phyloP scores from a whole-genome alignment of 129 eudicot species.

The Chrysanthemum makinoi region DNA sequence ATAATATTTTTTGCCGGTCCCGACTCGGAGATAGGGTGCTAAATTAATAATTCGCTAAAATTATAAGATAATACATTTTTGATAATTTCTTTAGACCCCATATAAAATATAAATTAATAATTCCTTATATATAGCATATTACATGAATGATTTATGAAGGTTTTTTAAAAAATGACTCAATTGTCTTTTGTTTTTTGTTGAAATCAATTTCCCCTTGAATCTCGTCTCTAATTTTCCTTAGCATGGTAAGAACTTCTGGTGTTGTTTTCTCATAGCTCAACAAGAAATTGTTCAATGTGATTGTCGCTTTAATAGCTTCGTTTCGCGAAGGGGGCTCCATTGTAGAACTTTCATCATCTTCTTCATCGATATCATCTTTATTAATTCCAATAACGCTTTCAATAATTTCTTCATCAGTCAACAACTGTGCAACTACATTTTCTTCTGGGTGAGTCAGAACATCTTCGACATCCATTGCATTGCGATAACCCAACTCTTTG shows the following conservation, averaged over 20 bases:
- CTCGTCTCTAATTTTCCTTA: slow-evolving; percentile 37
- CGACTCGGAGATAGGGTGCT: slow-evolving; percentile 16
- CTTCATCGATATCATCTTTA: slow-evolving; percentile 35
- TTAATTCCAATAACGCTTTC: slow-evolving; percentile 30
- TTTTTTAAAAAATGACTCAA: slow-evolving; percentile 6
- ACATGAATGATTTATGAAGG: slow-evolving; percentile 10
- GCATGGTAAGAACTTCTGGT: slow-evolving; percentile 34
- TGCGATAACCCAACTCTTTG: too few relatives aligned
- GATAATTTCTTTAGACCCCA: slow-evolving; percentile 28
- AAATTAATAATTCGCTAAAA: slow-evolving; percentile 37
- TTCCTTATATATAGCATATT: slow-evolving; percentile 27
- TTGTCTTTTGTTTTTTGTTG: slow-evolving; percentile 21
- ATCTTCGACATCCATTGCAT: too few relatives aligned
- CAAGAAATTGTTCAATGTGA: slow-evolving; percentile 39
- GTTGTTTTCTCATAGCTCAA: slow-evolving; percentile 38
- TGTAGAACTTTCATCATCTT: slow-evolving; percentile 33
- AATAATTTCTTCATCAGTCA: slow-evolving; percentile 32
- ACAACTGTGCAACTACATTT: slow-evolving; percentile 23
- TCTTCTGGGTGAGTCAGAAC: too few relatives aligned
- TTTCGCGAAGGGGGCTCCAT: too few relatives aligned
- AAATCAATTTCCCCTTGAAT: slow-evolving; percentile 36
- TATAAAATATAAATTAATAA: slow-evolving; percentile 27
- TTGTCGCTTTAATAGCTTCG: slow-evolving; percentile 14
- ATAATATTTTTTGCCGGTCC: slow-evolving; percentile 19
- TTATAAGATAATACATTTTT: slow-evolving; percentile 35